Base-by-base conservation (phyloP, 2,329 filamentous ascomycete species). In the Fusarium nisikadoi region DNA sequence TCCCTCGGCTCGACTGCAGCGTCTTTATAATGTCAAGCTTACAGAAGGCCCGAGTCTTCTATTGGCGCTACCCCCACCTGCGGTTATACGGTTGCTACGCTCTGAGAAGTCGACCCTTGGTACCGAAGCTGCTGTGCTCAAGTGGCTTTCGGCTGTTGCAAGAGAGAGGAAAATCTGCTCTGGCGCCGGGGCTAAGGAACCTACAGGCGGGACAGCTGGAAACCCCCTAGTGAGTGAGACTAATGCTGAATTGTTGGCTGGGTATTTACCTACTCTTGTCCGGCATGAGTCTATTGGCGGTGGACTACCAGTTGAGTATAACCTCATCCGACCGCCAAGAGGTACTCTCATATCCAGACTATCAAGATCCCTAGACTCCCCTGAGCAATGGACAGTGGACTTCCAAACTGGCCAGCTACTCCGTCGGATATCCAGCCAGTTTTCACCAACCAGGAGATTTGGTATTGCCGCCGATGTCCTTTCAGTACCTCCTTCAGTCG, bases 401-500 rank as follows among this genome's bases (percentile, higher is more conserved):
- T 84, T 81, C 62, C 86, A 89, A 62, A 80, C 81, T 39, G 87
- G 87, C 10, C 79, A 78, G 19, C 75, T 89, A 12, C 75, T 86
- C 42, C 82, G 85, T 6, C 79, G 77, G 8, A 81, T 89, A 9
- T 84, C 85, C 2, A 71, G 73, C 3, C 75, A 87, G 7, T 75
- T 78, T 10, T 86, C 87, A 2, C 85, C 85, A 14, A 85, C 83
- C 3, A 81, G 81, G 11, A 80, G 74, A n/a, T 90, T 89, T 62
- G 88, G 88, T 1, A 69, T 73, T 39, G 76, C 76, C 29, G 74
- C 71, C 47, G 78, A 77, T 50, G 72, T 79, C 14, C 60, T 76
- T 62, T 63, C 75, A 19, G 71, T 77, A 11, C 72, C 76, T 39
- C 62, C 67, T 5, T 73, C 72, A 19, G 58, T 56, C 23, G 39